These are phyloP conservation scores for Lotus japonicus DNA, from an alignment of 306 rosid species.

Conservation along the genomic window DNA sequence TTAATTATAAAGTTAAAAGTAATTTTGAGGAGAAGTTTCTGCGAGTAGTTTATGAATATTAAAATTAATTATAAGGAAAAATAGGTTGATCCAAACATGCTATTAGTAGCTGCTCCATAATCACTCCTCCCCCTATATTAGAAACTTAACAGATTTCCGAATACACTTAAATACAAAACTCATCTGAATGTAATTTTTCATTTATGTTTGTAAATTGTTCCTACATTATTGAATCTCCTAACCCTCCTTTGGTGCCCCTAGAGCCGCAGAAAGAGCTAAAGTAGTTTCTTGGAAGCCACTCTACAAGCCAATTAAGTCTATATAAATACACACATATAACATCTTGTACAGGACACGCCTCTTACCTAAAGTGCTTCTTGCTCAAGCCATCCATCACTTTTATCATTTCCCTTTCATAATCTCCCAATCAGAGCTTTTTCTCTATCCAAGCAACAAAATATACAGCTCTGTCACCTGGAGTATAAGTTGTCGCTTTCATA, in stretches of 20 bases:
- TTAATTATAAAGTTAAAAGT: too few relatives aligned
- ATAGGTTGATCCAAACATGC: too few relatives aligned
- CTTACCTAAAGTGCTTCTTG: conserved; percentile 34
- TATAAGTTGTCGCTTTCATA: background rate
- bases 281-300: conserved; percentile 86
- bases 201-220: background rate
- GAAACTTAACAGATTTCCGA: too few relatives aligned
- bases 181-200: background rate
- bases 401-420: conserved; percentile 18
- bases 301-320: conserved; percentile 17
- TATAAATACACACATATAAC: background rate
- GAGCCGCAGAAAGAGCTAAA: conserved; percentile 29
- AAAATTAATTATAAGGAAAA: too few relatives aligned
- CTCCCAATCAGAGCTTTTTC: conserved; percentile 3
- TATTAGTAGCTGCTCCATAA: too few relatives aligned
- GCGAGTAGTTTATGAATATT: too few relatives aligned
- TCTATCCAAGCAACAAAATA: background rate
- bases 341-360: conserved; percentile 24
- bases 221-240: conserved; percentile 6
- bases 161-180: background rate
- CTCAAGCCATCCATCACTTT: conserved; percentile 42
- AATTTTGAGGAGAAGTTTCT: too few relatives aligned
- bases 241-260: conserved; percentile 1
- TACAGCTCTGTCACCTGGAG: background rate
- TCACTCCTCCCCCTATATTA: too few relatives aligned